These are phyloP conservation scores for Sporothrix inflata DNA, from an alignment of 2,329 filamentous ascomycete species.

Conservation along the genomic window DNA sequence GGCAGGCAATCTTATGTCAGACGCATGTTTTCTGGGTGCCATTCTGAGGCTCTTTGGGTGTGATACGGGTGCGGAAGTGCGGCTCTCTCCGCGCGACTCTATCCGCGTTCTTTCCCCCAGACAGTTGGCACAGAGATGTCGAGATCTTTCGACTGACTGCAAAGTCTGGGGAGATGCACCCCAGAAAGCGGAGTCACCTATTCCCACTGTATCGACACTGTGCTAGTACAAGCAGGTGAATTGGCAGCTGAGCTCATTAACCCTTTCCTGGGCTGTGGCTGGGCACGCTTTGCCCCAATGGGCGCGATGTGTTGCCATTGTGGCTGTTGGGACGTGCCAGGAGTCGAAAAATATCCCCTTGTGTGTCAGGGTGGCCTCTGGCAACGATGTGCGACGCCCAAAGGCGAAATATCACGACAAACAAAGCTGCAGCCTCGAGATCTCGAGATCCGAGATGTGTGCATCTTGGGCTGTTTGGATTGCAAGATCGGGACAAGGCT, in stretches of 20 bases:
- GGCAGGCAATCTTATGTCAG: background rate
- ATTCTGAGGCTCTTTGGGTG: background rate
- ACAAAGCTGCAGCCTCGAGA: background rate
- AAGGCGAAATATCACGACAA: background rate
- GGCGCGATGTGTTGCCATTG: background rate
- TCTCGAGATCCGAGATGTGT: background rate
- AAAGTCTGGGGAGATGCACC: background rate
- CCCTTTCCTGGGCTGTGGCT: background rate
- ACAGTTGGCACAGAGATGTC: background rate
- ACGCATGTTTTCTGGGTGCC: background rate
- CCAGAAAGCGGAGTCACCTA: background rate
- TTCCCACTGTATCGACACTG: slow-evolving; percentile 14
- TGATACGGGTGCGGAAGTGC: background rate
- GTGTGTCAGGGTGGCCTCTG: background rate
- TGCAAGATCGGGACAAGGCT: background rate
- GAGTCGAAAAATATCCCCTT: background rate
- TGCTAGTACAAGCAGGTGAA: slow-evolving; percentile 15
- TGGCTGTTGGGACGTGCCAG: background rate
- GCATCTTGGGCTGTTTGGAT: background rate
- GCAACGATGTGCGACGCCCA: background rate
- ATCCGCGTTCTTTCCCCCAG: background rate
- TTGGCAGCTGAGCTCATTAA: background rate
- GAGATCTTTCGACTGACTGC: background rate
- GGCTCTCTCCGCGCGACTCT: background rate
- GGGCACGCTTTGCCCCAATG: slow-evolving; percentile 8